Base-by-base conservation (phyloP, 139 green algal species). In the Auxenochlorella pyrenoidosa region DNA sequence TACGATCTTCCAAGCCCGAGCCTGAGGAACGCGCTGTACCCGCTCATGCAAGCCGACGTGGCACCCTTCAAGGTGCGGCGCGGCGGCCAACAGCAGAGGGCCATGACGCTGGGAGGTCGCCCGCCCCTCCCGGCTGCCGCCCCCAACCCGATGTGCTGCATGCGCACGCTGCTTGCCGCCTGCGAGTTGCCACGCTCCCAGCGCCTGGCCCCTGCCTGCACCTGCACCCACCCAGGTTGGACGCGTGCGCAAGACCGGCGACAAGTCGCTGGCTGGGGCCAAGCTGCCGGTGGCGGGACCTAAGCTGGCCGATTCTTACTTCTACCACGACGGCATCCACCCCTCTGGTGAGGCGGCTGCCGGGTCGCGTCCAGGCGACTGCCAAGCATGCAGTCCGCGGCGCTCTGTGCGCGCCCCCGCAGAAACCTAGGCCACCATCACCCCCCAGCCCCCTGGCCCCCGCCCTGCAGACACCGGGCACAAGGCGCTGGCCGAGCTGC, bases 1-100 rank as follows among this genome's bases (percentile, higher is more conserved):
- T 86, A 86, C 47, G 82, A 86, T 68, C 68, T 79, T 32, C 82
- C 82, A 8, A 58, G 43, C 44, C 82, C 44, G 2, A 71, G 43
- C 43, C 41, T 86, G 59, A 34, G 82, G 21, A 68, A 44, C n/a
- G 82, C 82, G 6, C n/a, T 79, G 16, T 86, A 41, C 38, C 82
- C 19, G 0, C 18, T 72, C 32, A 79, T 86, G 82, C 66, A 36
- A 24, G 44, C 66, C 0, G 82, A 68, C 12, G 68, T 79, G n/a
- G 60, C 66, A 21, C 66, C 66, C 2, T 86, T 86, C 82, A 86
- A 71, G 82, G 82, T 66, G 40, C 41, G 43, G 34, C n/a, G 54
- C 54, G 10, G 54, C 13, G 15, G 54, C 54, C 54, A 54, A 54
- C 10, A 10, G 47, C 47, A 54, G 47, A 54, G 6, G 10, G 10